Evolutionary conservation across 805 yeast genomes (phyloP), one percentile per base, ranked within the genome.

Genomic region (Candida odintsovae): DNA sequence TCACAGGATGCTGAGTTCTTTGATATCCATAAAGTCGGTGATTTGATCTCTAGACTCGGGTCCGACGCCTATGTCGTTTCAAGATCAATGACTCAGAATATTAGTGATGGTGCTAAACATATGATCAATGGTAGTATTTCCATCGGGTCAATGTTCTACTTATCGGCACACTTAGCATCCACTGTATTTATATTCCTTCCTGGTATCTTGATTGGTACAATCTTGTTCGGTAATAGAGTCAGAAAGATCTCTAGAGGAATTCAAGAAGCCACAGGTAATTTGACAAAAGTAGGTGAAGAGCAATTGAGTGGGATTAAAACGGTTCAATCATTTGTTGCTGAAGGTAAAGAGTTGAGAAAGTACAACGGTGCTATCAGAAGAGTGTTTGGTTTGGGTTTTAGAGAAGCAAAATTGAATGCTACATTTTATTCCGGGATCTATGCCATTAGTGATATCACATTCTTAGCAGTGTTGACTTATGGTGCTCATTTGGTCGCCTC

Each of bases 1-100:
- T 79, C 81, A 40, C 97, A 92, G 61, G 97, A 92, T 63, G 84
- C 96, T 16, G 90, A 86, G 61, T 92, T 94, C 61, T 90, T 90
- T 67, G 99, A 92, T 61, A 79, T 82, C n/a, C 89, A 95, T 51
- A 85, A 92, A 61, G 90, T 90, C 10, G 99, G 99, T 36, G 99
- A 92, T 62, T 73, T 92, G 59, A 90, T 92, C 38, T 89, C 97
- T 11, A 74, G 99, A 49, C 69, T 92, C 43, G 86, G 95, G 15
- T 84, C 87, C 38, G 99, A 94, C 64, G 86, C 97, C 1, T 90
- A 87, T 50, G 81, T 94, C 25, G 95, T 92, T 18, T 80, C 97
- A 10, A 78, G 89, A 53, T 82, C 97, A 0, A 77, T 94, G 51
- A 88, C 97, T 20, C 95, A 88, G 56, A 92, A 92, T 62, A 75